Conservation (phyloP, 164 flowering plant species). For the Liriodendron chinense region DNA sequence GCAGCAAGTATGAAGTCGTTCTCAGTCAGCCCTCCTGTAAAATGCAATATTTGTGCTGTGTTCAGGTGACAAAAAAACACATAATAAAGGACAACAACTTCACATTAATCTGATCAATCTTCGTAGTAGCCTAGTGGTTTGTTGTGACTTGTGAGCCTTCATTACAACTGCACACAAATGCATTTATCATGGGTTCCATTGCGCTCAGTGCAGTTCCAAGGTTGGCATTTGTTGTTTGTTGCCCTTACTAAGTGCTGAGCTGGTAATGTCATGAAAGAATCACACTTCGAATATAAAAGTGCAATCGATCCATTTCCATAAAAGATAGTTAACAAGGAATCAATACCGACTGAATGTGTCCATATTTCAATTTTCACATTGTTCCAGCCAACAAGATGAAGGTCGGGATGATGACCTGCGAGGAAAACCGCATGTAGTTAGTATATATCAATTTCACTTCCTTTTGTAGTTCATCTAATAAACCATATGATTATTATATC, state of each 20-base stretch:
- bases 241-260: background rate
- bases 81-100: background rate
- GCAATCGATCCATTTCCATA: background rate
- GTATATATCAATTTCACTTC: background rate
- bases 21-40: constrained; percentile 89
- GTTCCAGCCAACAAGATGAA: constrained; percentile 96
- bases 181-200: background rate
- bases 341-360: constrained; percentile 91
- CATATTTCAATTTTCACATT: constrained; percentile 82
- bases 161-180: background rate
- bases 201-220: background rate
- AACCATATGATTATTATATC: background rate
- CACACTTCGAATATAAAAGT: background rate
- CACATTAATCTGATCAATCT: background rate
- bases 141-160: background rate
- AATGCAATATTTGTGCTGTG: background rate
- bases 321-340: background rate
- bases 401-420: constrained; percentile 97
- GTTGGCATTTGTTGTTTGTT: too few species aligned
- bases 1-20: constrained; percentile 97
- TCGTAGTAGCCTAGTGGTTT: background rate
- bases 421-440: background rate
- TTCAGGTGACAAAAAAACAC: background rate
- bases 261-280: background rate
- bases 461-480: background rate